A percentile compares a stretch with the other conserved stretches of the same genome.
phyloP scores from a whole-genome alignment of 163 green algal species.

The Prototheca cutis region DNA sequence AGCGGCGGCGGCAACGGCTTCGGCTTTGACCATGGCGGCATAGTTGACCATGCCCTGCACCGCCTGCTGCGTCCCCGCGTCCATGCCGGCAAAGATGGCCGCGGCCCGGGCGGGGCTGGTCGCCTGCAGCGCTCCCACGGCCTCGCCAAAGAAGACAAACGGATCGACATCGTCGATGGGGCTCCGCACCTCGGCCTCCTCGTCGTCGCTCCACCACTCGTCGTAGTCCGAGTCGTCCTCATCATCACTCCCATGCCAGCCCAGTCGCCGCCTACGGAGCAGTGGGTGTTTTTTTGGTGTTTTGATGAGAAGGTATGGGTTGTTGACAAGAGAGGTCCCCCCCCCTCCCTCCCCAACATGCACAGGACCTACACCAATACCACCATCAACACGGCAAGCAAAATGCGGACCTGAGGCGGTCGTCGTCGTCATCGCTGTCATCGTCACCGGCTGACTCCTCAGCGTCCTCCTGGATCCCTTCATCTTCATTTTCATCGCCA shows the following conservation, averaged over 20 bases:
- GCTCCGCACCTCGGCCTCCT: conserved; percentile 39
- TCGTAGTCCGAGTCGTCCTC: conserved; percentile 18
- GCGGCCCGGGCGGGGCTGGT: conserved; percentile 12
- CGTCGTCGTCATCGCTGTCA: conserved; percentile 11
- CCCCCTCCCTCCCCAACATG: no score
- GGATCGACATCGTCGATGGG: conserved; percentile 60
- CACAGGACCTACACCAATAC: no score
- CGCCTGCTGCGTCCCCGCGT: conserved; percentile 22
- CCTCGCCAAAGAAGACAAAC: conserved; percentile 53
- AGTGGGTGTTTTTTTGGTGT: no score
- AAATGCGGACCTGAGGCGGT: not conserved
- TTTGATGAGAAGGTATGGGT: no score
- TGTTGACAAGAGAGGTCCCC: no score
- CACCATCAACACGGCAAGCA: no score
- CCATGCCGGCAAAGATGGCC: conserved; percentile 22
- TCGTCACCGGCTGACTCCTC: conserved; percentile 9
- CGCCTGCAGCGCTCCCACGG: conserved; percentile 40
- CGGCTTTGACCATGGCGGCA: conserved; percentile 14
- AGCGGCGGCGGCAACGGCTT: not conserved
- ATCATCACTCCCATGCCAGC: conserved; percentile 24
- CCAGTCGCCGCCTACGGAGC: no score
- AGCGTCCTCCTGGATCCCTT: no score
- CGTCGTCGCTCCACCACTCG: conserved; percentile 40
- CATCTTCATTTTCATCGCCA: no score
- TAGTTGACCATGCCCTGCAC: conserved; percentile 36